These are phyloP conservation scores for Cryptococcus hybrid DNA, from an alignment of 1,284 basidiomycete genomes.

Conservation along the genomic window DNA sequence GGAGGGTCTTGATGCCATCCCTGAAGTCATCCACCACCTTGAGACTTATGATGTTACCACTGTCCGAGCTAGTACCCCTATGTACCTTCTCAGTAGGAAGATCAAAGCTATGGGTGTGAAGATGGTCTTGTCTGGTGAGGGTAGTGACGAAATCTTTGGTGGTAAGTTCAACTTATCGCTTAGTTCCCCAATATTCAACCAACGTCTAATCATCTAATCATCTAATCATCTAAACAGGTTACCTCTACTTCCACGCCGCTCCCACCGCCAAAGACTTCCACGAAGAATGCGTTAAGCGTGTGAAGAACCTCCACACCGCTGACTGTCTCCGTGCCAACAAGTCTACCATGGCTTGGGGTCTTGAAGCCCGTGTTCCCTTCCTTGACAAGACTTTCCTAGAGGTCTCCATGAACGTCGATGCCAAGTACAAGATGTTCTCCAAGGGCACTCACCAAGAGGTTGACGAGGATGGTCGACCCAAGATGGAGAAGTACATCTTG, in stretches of 20 bases:
- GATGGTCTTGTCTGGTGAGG: constrained; percentile 99
- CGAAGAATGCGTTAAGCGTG: constrained; percentile 90
- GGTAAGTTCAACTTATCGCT: constrained; percentile 54
- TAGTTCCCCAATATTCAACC: background rate
- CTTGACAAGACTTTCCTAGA: constrained; percentile 97
- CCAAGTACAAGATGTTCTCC: constrained; percentile 85
- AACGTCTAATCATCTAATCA: background rate
- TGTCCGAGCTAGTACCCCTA: constrained; percentile 91
- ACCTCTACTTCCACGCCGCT: constrained; percentile 99
- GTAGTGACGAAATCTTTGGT: constrained; percentile 96
- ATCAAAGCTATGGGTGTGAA: constrained; percentile 99
- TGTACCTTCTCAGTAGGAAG: constrained; percentile 83
- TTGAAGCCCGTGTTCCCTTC: constrained; percentile 99
- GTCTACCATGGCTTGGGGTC: constrained; percentile 99
- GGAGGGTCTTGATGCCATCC: constrained; percentile 95
- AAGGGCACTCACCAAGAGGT: constrained; percentile 74
- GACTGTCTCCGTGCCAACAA: constrained; percentile 99
- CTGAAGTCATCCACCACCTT: constrained; percentile 97
- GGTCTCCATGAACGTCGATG: constrained; percentile 86
- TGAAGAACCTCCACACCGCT: constrained; percentile 97
- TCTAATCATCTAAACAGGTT: constrained; percentile 59
- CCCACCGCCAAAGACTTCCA: constrained; percentile 88
- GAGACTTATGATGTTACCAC: constrained; percentile 99
- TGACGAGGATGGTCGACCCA: constrained; percentile 81
- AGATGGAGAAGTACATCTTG: constrained; percentile 98